phyloP scores from a whole-genome alignment of 208 protist species.

The Vickermania spadyakhi region DNA sequence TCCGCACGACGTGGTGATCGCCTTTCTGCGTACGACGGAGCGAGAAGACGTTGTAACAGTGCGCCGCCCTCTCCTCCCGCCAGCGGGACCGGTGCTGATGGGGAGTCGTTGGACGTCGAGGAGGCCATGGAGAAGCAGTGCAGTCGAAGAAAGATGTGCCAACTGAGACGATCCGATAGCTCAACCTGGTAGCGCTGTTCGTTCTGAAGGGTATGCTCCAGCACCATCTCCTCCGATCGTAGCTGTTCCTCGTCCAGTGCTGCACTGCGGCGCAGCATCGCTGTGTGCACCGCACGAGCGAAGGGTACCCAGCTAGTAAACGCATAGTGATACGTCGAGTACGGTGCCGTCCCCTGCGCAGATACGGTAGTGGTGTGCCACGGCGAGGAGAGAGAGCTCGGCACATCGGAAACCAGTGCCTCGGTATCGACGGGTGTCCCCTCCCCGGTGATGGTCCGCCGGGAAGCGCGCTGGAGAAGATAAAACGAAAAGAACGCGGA shows the following conservation, averaged over 20 bases:
- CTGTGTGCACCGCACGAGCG: background rate
- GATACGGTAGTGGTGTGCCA: background rate
- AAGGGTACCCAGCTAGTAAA: background rate
- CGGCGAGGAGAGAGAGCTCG: background rate
- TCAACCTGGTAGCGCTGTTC: background rate
- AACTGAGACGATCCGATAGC: background rate
- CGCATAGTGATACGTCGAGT: background rate
- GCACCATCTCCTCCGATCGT: background rate
- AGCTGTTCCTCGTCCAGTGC: background rate
- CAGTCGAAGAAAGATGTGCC: background rate
- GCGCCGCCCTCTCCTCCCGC: background rate
- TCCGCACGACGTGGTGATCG: background rate
- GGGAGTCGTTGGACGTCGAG: background rate
- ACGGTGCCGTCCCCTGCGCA: background rate
- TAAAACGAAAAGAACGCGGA: background rate
- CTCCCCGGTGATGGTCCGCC: background rate
- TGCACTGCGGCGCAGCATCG: background rate
- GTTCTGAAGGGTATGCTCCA: background rate
- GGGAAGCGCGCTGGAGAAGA: background rate
- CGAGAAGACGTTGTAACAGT: background rate
- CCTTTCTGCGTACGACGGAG: background rate
- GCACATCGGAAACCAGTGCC: background rate
- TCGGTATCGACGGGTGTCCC: background rate
- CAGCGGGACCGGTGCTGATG: background rate
- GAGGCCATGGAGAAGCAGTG: background rate